Conservation (phyloP, 768 basidiomycete genomes). For the Xerocomus spinulosus region DNA sequence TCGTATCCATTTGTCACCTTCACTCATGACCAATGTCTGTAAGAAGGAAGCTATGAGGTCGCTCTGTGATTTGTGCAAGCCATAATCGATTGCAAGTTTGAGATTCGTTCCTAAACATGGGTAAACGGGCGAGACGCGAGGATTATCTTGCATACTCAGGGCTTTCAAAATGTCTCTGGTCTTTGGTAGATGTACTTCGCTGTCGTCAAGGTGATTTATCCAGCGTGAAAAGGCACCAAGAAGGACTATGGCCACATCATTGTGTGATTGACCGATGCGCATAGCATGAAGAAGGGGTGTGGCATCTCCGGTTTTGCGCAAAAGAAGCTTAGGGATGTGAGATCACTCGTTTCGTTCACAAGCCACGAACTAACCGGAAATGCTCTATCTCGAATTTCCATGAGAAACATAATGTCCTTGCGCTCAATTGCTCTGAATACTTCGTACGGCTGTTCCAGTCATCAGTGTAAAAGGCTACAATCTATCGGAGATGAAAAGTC, state of each 20-base stretch:
- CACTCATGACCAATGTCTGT: conserved; percentile 94
- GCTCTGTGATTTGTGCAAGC: conserved; percentile 73
- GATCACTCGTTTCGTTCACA: neutral
- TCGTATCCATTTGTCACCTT: conserved; percentile 88
- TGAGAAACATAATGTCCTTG: conserved; percentile 76
- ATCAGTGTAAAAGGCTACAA: neutral
- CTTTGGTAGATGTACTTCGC: conserved; percentile 61
- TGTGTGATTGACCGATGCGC: conserved; percentile 67
- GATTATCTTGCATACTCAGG: conserved; percentile 65
- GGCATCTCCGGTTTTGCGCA: conserved; percentile 80
- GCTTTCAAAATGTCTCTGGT: conserved; percentile 75
- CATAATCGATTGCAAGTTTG: conserved; percentile 89
- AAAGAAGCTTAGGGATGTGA: conserved; percentile 49
- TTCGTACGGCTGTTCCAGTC: conserved; percentile 46
- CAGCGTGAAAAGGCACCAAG: conserved; percentile 89
- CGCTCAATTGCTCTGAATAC: conserved; percentile 81
- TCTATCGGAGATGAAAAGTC: conserved; percentile 1
- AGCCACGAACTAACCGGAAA: conserved; percentile 57
- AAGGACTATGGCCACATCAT: conserved; percentile 82
- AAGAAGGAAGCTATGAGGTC: conserved; percentile 89
- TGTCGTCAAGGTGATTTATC: conserved; percentile 84
- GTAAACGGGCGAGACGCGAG: conserved; percentile 71
- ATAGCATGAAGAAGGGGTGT: conserved; percentile 92
- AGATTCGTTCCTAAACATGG: conserved; percentile 70
- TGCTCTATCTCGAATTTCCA: conserved; percentile 77